Evolutionary conservation across 192 early-diverging fungal species (phyloP), one percentile per base, ranked within the genome.

Genomic region (Powellomyces hirtus): DNA sequence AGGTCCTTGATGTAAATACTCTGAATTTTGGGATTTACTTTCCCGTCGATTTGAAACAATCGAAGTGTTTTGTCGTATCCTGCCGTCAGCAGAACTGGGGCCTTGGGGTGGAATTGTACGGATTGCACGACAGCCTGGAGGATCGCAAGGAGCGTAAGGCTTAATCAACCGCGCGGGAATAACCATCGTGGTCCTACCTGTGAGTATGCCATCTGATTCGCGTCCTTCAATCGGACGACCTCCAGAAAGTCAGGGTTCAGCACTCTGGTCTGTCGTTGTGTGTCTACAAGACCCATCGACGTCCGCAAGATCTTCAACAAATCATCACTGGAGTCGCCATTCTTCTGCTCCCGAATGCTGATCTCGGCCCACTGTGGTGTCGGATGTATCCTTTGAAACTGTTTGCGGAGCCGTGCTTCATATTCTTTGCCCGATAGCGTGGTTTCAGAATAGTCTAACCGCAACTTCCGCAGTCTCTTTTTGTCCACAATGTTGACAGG

Each of bases 31-130:
- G 88, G 91, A 76, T 98, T 98, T 35, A 90, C 71, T 75, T 93
- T 94, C 22, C 95, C 95, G 57, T 98, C 95, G 5, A 96, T 84
- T 64, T 90, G 92, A 78, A 97, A 97, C 40, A 98, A 69, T 7
- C 91, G 81, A 64, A 98, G 64, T 16, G 95, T 95, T 66, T 86
- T 88, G 75, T 98, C 96, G 26, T 91, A 80, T 5, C 95, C 94
- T 2, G 89, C 90, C 0, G 95, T 97, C 70, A 98, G 66, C 46
- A 97, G 59, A 26, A 97, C 92, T 42, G 89, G 88, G 10, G 92
- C 89, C 45, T 84, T 91, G 8, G 96, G 96, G 69, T 98, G 96
- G 82, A 96, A 98, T 63, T 84, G 74, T 1, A 92, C 71, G 18
- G 81, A 79, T 53, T 87, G 84, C 16, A 97, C 77, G 2, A 82